These are phyloP conservation scores for Elsinoe batatas DNA, from an alignment of 2,329 filamentous ascomycete species.

Conservation along the genomic window DNA sequence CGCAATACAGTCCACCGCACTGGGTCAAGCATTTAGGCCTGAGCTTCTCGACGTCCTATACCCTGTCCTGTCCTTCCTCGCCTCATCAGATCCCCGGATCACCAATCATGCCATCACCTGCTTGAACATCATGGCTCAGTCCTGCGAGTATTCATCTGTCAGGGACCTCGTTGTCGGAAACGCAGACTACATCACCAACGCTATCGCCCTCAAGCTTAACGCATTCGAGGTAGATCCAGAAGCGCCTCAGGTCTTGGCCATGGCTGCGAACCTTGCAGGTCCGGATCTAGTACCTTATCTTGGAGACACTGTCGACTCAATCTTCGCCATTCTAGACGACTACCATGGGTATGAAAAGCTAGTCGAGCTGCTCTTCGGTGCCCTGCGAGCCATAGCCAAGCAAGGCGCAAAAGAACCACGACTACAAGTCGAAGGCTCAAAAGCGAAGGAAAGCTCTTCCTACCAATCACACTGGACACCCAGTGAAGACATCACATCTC, in stretches of 20 bases:
- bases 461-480: slow-evolving; percentile 17
- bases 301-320: slow-evolving; percentile 81
- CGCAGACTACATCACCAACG: slow-evolving; percentile 93
- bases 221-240: slow-evolving; percentile 87
- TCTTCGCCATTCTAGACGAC: slow-evolving; percentile 87
- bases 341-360: slow-evolving; percentile 87
- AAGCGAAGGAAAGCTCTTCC: background rate
- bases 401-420: slow-evolving; percentile 58
- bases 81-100: slow-evolving; percentile 56
- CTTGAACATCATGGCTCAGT: slow-evolving; percentile 65
- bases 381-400: slow-evolving; percentile 71
- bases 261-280: slow-evolving; percentile 88
- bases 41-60: slow-evolving; percentile 89
- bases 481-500: slow-evolving; percentile 32
- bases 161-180: slow-evolving; percentile 78
- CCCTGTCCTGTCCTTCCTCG: slow-evolving; percentile 79
- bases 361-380: slow-evolving; percentile 74
- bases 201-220: slow-evolving; percentile 78
- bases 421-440: slow-evolving; percentile 34
- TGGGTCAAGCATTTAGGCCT: slow-evolving; percentile 60
- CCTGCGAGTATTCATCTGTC: slow-evolving; percentile 65
- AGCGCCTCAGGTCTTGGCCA: slow-evolving; percentile 77
- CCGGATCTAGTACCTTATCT: slow-evolving; percentile 74
- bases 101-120: slow-evolving; percentile 74
- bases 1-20: slow-evolving; percentile 61